Evolutionary conservation across 768 basidiomycete genomes (phyloP).

Genomic region (Pulveroboletus sp.): DNA sequence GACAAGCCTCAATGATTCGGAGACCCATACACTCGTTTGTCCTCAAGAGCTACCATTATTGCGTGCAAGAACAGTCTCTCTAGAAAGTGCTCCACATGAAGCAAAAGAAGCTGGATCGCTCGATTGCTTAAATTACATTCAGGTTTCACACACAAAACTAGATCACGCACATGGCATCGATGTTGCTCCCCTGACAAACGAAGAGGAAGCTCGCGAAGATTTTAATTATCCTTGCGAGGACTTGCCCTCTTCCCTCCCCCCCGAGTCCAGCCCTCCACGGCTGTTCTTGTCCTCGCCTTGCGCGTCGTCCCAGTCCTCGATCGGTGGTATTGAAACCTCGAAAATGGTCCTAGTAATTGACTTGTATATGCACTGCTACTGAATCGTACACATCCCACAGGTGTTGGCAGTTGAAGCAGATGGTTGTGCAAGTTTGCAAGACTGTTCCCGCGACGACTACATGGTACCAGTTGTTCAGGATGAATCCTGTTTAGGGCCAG

Average conservation of each 20-base stretch:
- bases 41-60: background rate
- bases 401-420: background rate
- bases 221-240: slow-evolving; percentile 5
- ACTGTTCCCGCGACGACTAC: background rate
- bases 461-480: background rate
- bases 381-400: slow-evolving; percentile 1
- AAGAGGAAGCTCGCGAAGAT: slow-evolving; percentile 3
- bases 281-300: slow-evolving; percentile 42
- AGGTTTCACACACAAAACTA: background rate
- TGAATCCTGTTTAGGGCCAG: background rate
- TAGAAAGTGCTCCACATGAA: background rate
- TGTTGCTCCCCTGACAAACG: background rate
- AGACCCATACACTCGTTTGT: background rate
- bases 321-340: slow-evolving; percentile 1
- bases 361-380: background rate
- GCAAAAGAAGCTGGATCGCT: background rate
- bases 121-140: background rate
- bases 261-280: slow-evolving; percentile 45
- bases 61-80: background rate
- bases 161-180: background rate
- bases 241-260: slow-evolving; percentile 25
- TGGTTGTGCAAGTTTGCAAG: background rate
- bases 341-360: slow-evolving; percentile 13
- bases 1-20: background rate
- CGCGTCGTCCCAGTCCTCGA: slow-evolving; percentile 31